Base-by-base conservation (phyloP, 2,329 filamentous ascomycete species). In the Zymoseptoria ardabiliae region DNA sequence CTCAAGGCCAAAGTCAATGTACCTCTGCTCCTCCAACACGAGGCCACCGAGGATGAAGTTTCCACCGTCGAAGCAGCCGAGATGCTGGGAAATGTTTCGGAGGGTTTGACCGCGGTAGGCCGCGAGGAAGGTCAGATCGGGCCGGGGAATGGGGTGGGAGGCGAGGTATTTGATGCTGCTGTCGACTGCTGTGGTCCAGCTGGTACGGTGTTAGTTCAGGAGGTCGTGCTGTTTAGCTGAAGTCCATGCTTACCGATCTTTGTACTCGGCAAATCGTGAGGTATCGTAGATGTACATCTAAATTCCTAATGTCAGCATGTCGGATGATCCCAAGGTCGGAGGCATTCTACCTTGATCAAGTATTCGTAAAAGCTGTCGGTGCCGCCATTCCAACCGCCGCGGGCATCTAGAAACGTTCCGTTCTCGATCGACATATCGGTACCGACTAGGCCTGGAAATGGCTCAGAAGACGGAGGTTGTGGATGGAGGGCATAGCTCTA, bases 361-460 rank as follows among this genome's bases (percentile, higher is more conserved):
- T 95, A 95, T 75, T 95, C 90, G 75, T 95, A 96, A 75, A 87
- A 95, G 50, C 85, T 90, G 72, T 95, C 90, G 28, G 82, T 82
- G 6, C 88, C 87, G 55, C 87, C 90, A 48, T 83, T 82, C 90
- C 90, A 96, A 51, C 89, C 88, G 55, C 91, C 90, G 1, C 65
- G 69, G 22, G 81, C 81, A 69, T 93, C 83, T 13, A 82, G 65
- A 66, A 95, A 93, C 7, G 77, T 68, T 20, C 91, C 91, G 3
- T 82, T 85, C 1, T 76, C 70, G 61, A 90, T 80, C 65, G 85
- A 78, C 48, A 96, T 81, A 53, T 82, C 76, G 25, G 81, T 85
- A 4, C 91, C 91, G 0, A 93, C 74, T 20, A 96, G 78, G 9
- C 91, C 90, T 0, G 90, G 89, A 73, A 85, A 94, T 0, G 90